These are phyloP conservation scores for Cladochytrium replicatum DNA, from an alignment of 192 early-diverging fungal genomes.

Conservation along the genomic window DNA sequence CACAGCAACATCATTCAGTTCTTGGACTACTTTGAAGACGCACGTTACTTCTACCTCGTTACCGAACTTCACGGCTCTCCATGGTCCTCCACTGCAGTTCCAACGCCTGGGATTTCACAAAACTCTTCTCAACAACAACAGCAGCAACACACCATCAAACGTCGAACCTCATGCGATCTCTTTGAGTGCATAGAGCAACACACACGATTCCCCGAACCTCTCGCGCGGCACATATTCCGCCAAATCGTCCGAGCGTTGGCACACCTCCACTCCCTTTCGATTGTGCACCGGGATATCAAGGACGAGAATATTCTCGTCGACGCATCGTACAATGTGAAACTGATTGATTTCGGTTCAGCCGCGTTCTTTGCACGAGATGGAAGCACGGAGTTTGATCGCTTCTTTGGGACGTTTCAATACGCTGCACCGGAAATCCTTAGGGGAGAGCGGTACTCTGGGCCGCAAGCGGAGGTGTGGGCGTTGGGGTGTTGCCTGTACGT, in stretches of 20 bases:
- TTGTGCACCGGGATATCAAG: constrained; percentile 49
- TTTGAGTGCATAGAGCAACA: constrained; percentile 48
- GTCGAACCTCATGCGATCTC: constrained; percentile 29
- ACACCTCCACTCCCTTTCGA: constrained; percentile 30
- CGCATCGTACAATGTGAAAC: constrained; percentile 29
- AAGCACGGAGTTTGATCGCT: constrained; percentile 25
- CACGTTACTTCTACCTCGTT: constrained; percentile 32
- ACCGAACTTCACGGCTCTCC: constrained; percentile 40
- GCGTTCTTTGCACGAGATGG: constrained; percentile 18
- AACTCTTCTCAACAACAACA: constrained; percentile 8
- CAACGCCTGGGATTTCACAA: constrained; percentile 5
- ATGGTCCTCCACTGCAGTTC: constrained; percentile 12
- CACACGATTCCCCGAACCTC: constrained; percentile 22
- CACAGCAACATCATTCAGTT: constrained; percentile 34
- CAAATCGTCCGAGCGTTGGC: constrained; percentile 27
- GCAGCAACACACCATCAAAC: constrained; percentile 7
- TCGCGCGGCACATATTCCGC: constrained; percentile 24
- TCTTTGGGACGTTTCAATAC: constrained; percentile 38
- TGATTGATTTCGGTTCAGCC: constrained; percentile 49
- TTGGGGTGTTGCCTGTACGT: constrained; percentile 49
- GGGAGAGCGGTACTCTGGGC: constrained; percentile 36
- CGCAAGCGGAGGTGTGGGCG: constrained; percentile 47
- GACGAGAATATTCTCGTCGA: constrained; percentile 53
- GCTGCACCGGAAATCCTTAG: constrained; percentile 46
- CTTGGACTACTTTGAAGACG: constrained; percentile 37